Evolutionary conservation across 2,329 filamentous ascomycete genomes (phyloP).

Genomic region (Curvularia sp.): DNA sequence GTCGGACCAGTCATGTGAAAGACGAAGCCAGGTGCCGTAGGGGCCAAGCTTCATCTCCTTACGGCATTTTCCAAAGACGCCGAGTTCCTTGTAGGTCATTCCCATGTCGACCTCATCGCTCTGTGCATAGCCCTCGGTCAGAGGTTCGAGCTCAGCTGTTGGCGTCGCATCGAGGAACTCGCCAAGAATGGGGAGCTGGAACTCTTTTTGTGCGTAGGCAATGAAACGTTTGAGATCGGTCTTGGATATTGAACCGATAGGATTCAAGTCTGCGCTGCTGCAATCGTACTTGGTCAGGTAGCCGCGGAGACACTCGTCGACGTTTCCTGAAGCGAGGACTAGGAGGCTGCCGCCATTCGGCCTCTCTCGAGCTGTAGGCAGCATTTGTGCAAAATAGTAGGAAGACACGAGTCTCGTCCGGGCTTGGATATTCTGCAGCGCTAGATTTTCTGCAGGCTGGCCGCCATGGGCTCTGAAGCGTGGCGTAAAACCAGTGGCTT

Average conservation of each 20-base stretch:
- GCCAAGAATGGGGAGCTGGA: conserved; percentile 69
- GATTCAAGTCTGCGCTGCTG: conserved; percentile 58
- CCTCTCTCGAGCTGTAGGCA: conserved; percentile 65
- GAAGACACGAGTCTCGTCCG: conserved; percentile 68
- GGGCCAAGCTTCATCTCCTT: conserved; percentile 60
- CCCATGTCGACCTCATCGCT: conserved; percentile 64
- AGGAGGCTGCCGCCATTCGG: conserved; percentile 66
- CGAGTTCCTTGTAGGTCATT: conserved; percentile 61
- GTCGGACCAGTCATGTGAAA: conserved; percentile 61
- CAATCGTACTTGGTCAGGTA: conserved; percentile 77
- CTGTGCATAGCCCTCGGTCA: conserved; percentile 62
- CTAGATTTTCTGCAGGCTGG: conserved; percentile 62
- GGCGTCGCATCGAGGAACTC: conserved; percentile 65
- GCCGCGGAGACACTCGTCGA: conserved; percentile 60
- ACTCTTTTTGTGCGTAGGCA: conserved; percentile 60
- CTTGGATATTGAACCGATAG: conserved; percentile 69
- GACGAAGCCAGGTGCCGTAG: conserved; percentile 62
- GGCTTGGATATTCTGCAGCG: conserved; percentile 15
- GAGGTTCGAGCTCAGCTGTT: conserved; percentile 65
- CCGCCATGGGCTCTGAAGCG: conserved; percentile 72
- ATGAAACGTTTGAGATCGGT: conserved; percentile 76
- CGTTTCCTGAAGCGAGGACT: conserved; percentile 73
- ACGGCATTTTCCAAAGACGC: conserved; percentile 61
- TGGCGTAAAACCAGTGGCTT: conserved; percentile 66
- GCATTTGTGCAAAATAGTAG: conserved; percentile 69